phyloP scores from a whole-genome alignment of 192 early-diverging fungal genomes.

The Chytriomyces sp. region DNA sequence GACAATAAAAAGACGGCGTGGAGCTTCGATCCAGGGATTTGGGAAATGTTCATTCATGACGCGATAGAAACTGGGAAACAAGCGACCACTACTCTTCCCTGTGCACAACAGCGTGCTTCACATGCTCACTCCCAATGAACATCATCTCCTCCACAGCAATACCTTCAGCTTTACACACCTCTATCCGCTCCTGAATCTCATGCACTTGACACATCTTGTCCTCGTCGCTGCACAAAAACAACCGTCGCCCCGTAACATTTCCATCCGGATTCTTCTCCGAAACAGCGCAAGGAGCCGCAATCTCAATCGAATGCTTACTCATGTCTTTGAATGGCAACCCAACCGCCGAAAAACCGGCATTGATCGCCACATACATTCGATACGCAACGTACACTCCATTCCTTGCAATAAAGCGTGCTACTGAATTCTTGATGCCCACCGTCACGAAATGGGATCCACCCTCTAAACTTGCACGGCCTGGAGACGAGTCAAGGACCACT shows the following conservation, averaged over 20 bases:
- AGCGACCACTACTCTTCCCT: too few species aligned
- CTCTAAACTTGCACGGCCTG: neutral
- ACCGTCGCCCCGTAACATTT: neutral
- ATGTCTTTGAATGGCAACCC: neutral
- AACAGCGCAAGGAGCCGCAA: neutral
- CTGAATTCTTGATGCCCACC: neutral
- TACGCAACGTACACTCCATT: neutral
- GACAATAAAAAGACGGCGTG: too few species aligned
- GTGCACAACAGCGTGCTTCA: too few species aligned
- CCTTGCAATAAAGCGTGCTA: neutral
- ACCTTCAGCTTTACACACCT: neutral
- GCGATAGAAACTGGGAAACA: too few species aligned
- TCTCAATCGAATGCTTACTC: neutral
- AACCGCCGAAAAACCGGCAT: too few species aligned
- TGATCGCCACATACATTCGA: neutral
- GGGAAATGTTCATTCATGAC: too few species aligned
- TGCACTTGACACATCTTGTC: slow-evolving; percentile 1
- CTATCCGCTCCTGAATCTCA: neutral
- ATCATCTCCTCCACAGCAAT: neutral
- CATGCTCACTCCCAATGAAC: slow-evolving; percentile 7
- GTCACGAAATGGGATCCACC: neutral
- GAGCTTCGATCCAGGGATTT: too few species aligned
- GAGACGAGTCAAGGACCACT: slow-evolving; percentile 4
- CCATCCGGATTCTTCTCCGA: neutral
- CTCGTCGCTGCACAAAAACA: slow-evolving; percentile 6